Evolutionary conservation across 2,329 filamentous ascomycete species (phyloP).

Genomic region (Ophiocordyceps camponoti-floridani): DNA sequence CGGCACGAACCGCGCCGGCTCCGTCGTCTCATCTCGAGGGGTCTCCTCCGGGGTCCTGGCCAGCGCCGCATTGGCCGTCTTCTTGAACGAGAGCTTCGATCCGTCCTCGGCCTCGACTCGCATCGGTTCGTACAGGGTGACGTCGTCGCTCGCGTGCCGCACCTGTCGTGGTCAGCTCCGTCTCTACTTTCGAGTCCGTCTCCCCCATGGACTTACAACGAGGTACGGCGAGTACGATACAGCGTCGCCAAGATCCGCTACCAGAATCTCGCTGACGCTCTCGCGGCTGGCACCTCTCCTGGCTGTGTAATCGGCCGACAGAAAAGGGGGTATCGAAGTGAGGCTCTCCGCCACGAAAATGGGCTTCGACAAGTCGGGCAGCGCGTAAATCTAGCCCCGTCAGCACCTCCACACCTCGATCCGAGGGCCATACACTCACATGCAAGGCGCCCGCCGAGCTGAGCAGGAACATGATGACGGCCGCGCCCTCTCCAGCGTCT

Average conservation of each 20-base stretch:
- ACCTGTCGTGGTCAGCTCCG: constrained; percentile 27
- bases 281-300: constrained; percentile 58
- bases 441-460: constrained; percentile 56
- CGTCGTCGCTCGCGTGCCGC: constrained; percentile 62
- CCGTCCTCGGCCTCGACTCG: constrained; percentile 23
- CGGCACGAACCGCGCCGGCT: constrained; percentile 28
- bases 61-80: constrained; percentile 49
- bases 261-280: constrained; percentile 57
- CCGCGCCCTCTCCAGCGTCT: constrained; percentile 26
- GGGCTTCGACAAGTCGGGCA: constrained; percentile 54
- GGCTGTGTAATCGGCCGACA: constrained; percentile 52
- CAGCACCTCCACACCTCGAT: background rate
- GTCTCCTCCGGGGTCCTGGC: constrained; percentile 36
- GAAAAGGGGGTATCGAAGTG: constrained; percentile 55
- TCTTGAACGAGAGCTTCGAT: constrained; percentile 49
- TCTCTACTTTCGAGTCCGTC: background rate
- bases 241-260: constrained; percentile 70
- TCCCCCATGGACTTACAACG: constrained; percentile 49
- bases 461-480: constrained; percentile 57
- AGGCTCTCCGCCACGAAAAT: constrained; percentile 63
- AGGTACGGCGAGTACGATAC: constrained; percentile 58
- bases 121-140: constrained; percentile 77
- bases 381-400: constrained; percentile 45
- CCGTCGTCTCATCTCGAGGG: constrained; percentile 30
- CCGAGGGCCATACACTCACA: constrained; percentile 28